Conservation (phyloP, 2,329 filamentous ascomycete species). For the Aspergillus tubingensis region DNA sequence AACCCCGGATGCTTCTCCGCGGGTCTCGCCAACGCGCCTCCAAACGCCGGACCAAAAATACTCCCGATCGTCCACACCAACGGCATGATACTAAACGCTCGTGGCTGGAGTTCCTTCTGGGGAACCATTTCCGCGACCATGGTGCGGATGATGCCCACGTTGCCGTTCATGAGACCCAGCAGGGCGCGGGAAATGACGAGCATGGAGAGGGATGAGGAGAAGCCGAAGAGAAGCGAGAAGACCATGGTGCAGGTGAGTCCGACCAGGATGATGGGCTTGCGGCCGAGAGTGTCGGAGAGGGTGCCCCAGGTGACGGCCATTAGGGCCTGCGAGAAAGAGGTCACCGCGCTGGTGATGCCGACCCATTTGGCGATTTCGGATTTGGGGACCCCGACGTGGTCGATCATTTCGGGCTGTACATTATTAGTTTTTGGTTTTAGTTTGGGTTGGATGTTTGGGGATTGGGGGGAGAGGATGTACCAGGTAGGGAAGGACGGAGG, state of each 20-base stretch:
- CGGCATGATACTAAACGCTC: constrained; percentile 92
- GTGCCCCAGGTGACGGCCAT: constrained; percentile 76
- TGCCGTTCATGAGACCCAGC: constrained; percentile 84
- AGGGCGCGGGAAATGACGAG: constrained; percentile 75
- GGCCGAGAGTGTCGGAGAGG: constrained; percentile 74
- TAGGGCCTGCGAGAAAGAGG: constrained; percentile 70
- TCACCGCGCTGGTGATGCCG: constrained; percentile 71
- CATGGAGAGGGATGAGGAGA: constrained; percentile 77
- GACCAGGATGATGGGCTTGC: constrained; percentile 77
- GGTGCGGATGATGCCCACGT: constrained; percentile 88
- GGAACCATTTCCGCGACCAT: constrained; percentile 93
- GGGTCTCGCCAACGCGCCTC: constrained; percentile 82
- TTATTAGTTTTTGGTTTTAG: not conserved
- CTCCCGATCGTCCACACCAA: constrained; percentile 84
- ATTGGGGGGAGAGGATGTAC: constrained; percentile 30
- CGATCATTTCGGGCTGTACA: constrained; percentile 72
- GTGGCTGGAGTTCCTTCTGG: constrained; percentile 79
- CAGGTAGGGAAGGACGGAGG: constrained; percentile 67
- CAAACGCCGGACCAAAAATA: constrained; percentile 84
- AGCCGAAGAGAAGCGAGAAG: constrained; percentile 78
- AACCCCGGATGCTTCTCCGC: constrained; percentile 70
- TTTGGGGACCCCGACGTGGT: constrained; percentile 68
- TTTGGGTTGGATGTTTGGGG: not conserved
- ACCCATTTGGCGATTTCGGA: constrained; percentile 77
- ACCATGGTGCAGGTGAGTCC: constrained; percentile 78